Conservation (phyloP, 768 basidiomycete species). For the Trichaptum fuscoviolaceum region DNA sequence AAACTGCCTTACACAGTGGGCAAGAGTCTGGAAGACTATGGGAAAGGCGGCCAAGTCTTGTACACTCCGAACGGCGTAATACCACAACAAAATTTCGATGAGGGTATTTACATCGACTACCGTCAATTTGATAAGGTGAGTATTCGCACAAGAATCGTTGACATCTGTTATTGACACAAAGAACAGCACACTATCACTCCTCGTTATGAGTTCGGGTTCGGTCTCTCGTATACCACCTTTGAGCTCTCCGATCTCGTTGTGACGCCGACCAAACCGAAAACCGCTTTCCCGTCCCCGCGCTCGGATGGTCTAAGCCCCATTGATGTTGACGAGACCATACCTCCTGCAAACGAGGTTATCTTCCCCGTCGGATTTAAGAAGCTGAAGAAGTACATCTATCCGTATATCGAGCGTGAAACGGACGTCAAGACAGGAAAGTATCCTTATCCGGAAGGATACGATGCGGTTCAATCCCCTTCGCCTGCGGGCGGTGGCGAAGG, state of each 20-base stretch:
- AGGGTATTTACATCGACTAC: constrained; percentile 33
- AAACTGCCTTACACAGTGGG: constrained; percentile 51
- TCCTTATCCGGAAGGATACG: background rate
- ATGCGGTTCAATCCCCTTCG: background rate
- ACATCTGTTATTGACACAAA: constrained; percentile 23
- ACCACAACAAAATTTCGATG: constrained; percentile 32
- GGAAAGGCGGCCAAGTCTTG: constrained; percentile 21
- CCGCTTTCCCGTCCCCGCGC: background rate
- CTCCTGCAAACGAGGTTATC: background rate
- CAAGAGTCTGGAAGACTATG: constrained; percentile 39
- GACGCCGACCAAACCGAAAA: background rate
- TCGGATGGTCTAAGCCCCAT: background rate
- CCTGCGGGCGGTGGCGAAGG: background rate
- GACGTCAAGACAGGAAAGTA: constrained; percentile 2
- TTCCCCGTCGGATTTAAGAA: background rate
- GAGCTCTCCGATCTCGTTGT: constrained; percentile 16
- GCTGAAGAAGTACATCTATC: constrained; percentile 5
- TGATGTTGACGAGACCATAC: background rate
- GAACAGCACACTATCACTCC: constrained; percentile 25
- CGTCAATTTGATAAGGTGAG: constrained; percentile 31
- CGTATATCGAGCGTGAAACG: background rate
- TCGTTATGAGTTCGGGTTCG: constrained; percentile 32
- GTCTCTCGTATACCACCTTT: constrained; percentile 34
- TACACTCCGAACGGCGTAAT: constrained; percentile 17
- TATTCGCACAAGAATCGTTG: constrained; percentile 16